A percentile compares a stretch with the other conserved stretches of the same genome.
phyloP scores from a whole-genome alignment of 345 rosid genomes.

The Aethionema arabicum region DNA sequence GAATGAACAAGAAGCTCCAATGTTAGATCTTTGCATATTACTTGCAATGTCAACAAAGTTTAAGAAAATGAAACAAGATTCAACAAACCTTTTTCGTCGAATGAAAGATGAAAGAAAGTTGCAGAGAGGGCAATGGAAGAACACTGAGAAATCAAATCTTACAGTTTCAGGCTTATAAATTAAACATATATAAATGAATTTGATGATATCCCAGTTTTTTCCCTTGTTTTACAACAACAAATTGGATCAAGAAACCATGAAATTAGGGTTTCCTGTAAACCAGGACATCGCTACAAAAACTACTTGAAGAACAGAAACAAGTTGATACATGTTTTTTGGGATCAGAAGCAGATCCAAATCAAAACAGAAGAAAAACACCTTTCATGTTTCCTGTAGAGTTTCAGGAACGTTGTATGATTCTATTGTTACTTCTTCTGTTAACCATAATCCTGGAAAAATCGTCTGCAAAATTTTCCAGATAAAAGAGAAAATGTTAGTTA shows the following conservation, averaged over 20 bases:
- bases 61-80: not conserved
- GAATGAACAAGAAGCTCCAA: constrained; percentile 4
- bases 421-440: constrained; percentile 27
- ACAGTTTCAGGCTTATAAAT: not conserved
- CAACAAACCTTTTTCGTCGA: not conserved
- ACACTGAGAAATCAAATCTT: not conserved
- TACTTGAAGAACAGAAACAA: constrained; percentile 8
- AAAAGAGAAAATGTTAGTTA: not conserved
- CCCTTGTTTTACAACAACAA: not conserved
- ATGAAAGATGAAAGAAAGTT: not conserved
- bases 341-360: not conserved
- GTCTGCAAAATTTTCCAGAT: constrained; percentile 13
- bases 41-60: not conserved
- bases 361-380: constrained; percentile 8
- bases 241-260: not conserved
- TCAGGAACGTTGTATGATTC: constrained; percentile 22
- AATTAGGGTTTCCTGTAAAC: constrained; percentile 4
- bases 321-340: constrained; percentile 17
- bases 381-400: constrained; percentile 23
- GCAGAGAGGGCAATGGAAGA: constrained; percentile 21
- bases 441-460: constrained; percentile 35
- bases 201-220: not conserved
- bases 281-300: constrained; percentile 17
- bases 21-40: not conserved
- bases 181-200: constrained; percentile 5